Conservation (phyloP, 1,284 basidiomycete species). For the Naganishia liquefaciens region DNA sequence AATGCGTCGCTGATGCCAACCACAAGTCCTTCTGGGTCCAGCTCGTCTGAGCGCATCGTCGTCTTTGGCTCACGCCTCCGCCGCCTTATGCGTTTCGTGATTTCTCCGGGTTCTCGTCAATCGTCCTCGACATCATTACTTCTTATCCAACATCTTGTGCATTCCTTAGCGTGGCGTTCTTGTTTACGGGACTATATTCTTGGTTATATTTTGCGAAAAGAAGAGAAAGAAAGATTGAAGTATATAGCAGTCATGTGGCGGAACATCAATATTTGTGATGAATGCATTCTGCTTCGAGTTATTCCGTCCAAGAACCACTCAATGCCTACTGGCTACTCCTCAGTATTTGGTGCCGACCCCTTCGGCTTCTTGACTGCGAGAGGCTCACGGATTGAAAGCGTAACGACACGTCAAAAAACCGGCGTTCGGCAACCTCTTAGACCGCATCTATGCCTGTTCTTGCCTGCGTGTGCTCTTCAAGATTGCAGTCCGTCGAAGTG, state of each 20-base stretch:
- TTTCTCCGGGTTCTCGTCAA: background rate
- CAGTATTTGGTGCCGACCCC: no score
- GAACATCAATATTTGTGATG: background rate
- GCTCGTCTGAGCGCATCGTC: background rate
- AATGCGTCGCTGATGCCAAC: slow-evolving; percentile 11
- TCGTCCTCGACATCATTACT: background rate
- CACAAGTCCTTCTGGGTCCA: slow-evolving; percentile 23
- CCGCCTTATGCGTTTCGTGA: background rate
- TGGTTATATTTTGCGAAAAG: background rate
- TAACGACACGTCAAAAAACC: no score
- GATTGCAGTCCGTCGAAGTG: no score
- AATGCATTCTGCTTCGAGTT: background rate
- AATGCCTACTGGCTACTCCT: no score
- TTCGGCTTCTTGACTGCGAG: no score
- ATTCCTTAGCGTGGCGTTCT: background rate
- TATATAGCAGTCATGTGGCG: background rate
- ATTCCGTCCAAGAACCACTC: no score
- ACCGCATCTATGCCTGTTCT: no score
- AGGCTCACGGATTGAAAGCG: no score
- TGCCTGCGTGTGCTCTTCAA: no score
- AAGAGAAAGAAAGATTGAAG: background rate
- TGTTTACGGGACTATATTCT: background rate
- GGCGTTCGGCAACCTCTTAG: no score
- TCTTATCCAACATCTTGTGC: background rate
- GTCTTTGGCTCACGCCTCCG: background rate